Conservation (phyloP, 768 basidiomycete genomes). For the Fomitopsis pulvina region DNA sequence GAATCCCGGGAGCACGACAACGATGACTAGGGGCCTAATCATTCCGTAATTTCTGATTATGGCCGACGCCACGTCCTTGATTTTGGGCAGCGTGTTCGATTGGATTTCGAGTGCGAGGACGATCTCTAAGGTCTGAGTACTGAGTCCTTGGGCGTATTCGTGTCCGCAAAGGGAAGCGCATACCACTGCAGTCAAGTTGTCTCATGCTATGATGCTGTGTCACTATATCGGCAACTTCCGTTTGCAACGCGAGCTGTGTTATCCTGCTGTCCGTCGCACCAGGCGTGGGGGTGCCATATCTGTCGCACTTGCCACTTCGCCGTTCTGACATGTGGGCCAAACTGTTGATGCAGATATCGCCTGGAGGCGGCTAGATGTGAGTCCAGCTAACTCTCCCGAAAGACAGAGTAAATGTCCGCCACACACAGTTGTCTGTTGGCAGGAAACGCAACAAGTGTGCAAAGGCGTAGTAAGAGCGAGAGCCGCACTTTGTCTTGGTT, state of each 20-base stretch:
- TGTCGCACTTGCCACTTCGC: conserved; percentile 36
- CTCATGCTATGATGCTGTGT: conserved; percentile 35
- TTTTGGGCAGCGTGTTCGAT: conserved; percentile 39
- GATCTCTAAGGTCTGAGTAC: too few species aligned
- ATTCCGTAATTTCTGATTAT: conserved; percentile 38
- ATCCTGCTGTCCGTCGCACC: conserved; percentile 23
- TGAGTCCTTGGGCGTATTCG: conserved; percentile 33
- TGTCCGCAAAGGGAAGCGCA: conserved; percentile 36
- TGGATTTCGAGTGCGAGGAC: conserved; percentile 39
- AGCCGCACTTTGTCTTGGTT: conserved; percentile 37
- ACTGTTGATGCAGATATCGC: conserved; percentile 26
- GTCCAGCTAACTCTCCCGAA: conserved; percentile 21
- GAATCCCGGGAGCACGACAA: conserved; percentile 27
- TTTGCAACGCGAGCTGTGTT: conserved; percentile 28
- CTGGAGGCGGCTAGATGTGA: conserved; percentile 19
- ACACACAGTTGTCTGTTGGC: conserved; percentile 3
- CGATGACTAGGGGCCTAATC: conserved; percentile 35
- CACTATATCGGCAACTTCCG: conserved; percentile 33
- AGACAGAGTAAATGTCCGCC: conserved; percentile 22
- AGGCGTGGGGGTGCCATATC: conserved; percentile 24
- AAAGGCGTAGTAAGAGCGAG: conserved; percentile 24
- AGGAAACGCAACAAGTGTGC: conserved; percentile 19
- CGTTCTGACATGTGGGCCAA: conserved; percentile 32
- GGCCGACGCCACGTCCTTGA: conserved; percentile 32
- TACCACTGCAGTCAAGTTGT: conserved; percentile 21